These are phyloP conservation scores for Antrodiella citrinella DNA, from an alignment of 768 basidiomycete genomes.

Conservation along the genomic window DNA sequence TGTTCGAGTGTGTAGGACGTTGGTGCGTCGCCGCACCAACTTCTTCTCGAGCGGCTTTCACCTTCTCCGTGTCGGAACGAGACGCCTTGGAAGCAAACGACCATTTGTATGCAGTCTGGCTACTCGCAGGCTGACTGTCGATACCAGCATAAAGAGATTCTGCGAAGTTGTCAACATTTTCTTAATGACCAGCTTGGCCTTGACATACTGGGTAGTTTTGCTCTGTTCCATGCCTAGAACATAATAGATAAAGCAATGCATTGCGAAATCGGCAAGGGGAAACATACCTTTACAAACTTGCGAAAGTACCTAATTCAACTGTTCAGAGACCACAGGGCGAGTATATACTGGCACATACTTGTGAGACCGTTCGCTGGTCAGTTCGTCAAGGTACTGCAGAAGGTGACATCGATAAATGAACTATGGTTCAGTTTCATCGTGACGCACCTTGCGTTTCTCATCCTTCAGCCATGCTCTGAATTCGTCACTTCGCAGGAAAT, in stretches of 20 bases:
- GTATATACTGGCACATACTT: slow-evolving; percentile 36
- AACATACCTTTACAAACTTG: slow-evolving; percentile 77
- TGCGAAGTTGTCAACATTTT: slow-evolving; percentile 14
- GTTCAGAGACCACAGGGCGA: slow-evolving; percentile 23
- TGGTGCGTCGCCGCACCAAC: slow-evolving; percentile 42
- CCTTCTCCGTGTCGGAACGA: slow-evolving; percentile 46
- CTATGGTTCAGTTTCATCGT: no score
- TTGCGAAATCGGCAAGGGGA: slow-evolving; percentile 2
- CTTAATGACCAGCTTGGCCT: background rate
- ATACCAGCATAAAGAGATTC: slow-evolving; percentile 56
- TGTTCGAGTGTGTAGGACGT: slow-evolving; percentile 9
- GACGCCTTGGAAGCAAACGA: slow-evolving; percentile 65
- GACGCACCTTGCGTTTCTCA: slow-evolving; percentile 46
- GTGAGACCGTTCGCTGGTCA: slow-evolving; percentile 75
- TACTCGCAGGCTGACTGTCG: slow-evolving; percentile 47
- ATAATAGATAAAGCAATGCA: slow-evolving; percentile 3
- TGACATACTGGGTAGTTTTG: slow-evolving; percentile 54
- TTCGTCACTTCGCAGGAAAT: slow-evolving; percentile 83
- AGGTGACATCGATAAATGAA: no score
- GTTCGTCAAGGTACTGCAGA: slow-evolving; percentile 74
- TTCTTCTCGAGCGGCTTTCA: slow-evolving; percentile 51
- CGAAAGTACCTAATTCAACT: slow-evolving; percentile 67
- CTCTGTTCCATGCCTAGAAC: slow-evolving; percentile 71
- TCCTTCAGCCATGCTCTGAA: slow-evolving; percentile 85
- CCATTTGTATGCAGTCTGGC: slow-evolving; percentile 85